Conservation (phyloP, 2,329 filamentous ascomycete species). For the Mycosphaerella sp. region DNA sequence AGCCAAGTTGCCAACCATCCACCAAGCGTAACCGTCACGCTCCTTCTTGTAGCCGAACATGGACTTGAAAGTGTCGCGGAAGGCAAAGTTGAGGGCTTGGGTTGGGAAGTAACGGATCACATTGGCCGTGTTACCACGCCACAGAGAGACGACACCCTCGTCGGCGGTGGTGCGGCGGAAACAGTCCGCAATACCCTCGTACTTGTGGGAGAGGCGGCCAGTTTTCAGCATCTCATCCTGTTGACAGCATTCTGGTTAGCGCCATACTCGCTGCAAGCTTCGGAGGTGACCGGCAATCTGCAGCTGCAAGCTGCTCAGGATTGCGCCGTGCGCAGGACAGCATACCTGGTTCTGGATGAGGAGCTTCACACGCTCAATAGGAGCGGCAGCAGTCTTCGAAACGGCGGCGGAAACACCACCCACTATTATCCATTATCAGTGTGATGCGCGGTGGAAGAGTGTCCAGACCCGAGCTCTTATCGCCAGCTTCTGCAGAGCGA, state of each 20-base stretch:
- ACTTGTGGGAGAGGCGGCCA: constrained; percentile 97
- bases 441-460: constrained; percentile 8
- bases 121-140: constrained; percentile 99
- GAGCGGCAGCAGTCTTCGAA: constrained; percentile 99
- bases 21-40: constrained; percentile 93
- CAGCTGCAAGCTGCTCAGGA: neutral
- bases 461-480: constrained; percentile 27
- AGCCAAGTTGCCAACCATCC: constrained; percentile 99
- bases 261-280: neutral
- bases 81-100: constrained; percentile 99
- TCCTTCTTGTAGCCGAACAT: constrained; percentile 99
- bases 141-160: constrained; percentile 92
- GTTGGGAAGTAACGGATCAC: constrained; percentile 99
- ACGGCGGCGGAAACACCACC: constrained; percentile 99
- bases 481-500: constrained; percentile 20
- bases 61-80: constrained; percentile 99
- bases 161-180: constrained; percentile 84
- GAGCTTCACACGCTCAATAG: constrained; percentile 99
- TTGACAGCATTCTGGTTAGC: constrained; percentile 11
- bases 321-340: constrained; percentile 24
- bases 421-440: constrained; percentile 59
- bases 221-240: constrained; percentile 99
- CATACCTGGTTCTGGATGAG: constrained; percentile 99
- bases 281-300: neutral
- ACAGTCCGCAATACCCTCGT: constrained; percentile 89